Percentiles rank a stretch among this genome's conserved stretches.
These are phyloP conservation scores for Macrophomina phaseolina DNA, from an alignment of 2,329 filamentous ascomycete species.

Conservation along the genomic window DNA sequence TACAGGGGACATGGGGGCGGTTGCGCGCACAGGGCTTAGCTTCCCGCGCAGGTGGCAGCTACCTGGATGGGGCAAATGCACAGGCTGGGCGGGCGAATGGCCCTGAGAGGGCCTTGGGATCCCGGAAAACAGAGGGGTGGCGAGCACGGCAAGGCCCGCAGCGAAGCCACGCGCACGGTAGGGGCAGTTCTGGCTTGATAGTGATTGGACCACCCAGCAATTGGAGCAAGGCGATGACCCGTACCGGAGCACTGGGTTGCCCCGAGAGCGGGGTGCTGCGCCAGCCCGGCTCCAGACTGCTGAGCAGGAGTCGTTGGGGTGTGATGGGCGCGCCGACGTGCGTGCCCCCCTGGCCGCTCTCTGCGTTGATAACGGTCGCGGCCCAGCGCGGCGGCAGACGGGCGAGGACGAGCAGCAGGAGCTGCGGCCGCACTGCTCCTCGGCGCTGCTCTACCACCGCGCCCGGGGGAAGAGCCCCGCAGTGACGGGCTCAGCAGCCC, in stretches of 20 bases:
- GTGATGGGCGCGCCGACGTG: constrained; percentile 19
- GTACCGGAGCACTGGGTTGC: constrained; percentile 21
- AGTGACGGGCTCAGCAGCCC: not conserved
- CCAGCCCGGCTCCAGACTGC: not conserved
- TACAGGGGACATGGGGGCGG: not conserved
- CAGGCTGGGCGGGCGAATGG: constrained; percentile 7
- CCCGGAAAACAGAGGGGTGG: constrained; percentile 14
- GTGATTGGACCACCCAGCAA: constrained; percentile 16
- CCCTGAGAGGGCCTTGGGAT: not conserved
- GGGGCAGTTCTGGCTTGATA: constrained; percentile 10
- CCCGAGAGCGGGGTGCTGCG: constrained; percentile 24
- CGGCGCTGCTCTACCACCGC: too few species aligned
- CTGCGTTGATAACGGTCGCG: constrained; percentile 11
- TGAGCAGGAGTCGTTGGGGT: constrained; percentile 1
- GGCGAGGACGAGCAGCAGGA: not conserved
- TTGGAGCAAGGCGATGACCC: constrained; percentile 24
- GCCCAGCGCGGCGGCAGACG: not conserved
- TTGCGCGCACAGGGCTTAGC: constrained; percentile 21
- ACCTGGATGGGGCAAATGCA: constrained; percentile 11
- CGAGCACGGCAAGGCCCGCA: constrained; percentile 25
- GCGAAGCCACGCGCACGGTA: constrained; percentile 25
- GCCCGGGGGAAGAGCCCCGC: too few species aligned
- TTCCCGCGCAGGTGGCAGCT: not conserved
- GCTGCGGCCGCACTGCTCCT: not conserved
- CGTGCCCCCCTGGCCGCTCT: constrained; percentile 1